Percentiles rank a stretch among this genome's conserved stretches.
Conservation (phyloP, 2,329 filamentous ascomycete genomes). For the Dothideomycetes sp. region DNA sequence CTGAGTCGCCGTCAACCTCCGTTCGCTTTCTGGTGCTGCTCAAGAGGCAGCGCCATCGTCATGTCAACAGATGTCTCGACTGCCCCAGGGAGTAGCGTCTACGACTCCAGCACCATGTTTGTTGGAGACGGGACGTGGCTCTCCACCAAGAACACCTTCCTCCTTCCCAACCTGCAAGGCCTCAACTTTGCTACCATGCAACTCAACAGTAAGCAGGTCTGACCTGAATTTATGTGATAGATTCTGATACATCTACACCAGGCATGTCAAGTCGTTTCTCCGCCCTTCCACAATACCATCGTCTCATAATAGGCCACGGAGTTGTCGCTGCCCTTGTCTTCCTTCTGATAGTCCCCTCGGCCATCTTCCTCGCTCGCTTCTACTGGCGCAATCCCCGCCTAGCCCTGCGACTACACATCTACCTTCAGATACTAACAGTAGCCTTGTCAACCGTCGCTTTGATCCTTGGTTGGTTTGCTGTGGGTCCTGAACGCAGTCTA, state of each 20-base stretch:
- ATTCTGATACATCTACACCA: constrained; percentile 26
- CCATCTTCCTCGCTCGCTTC: constrained; percentile 68
- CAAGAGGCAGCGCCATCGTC: neutral
- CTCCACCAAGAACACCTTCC: constrained; percentile 63
- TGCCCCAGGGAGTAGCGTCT: constrained; percentile 61
- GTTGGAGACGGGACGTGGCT: constrained; percentile 83
- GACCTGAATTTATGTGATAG: neutral
- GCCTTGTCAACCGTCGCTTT: constrained; percentile 62
- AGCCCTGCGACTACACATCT: constrained; percentile 62
- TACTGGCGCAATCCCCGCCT: constrained; percentile 52
- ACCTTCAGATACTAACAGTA: constrained; percentile 61
- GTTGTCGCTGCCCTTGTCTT: constrained; percentile 65
- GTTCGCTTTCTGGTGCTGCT: no score
- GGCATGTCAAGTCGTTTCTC: constrained; percentile 77
- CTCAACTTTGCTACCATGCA: constrained; percentile 73
- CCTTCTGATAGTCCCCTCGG: constrained; percentile 60
- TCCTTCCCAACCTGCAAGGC: constrained; percentile 67
- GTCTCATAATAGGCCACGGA: constrained; percentile 61
- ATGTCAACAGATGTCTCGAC: constrained; percentile 36
- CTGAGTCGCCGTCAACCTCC: no score
- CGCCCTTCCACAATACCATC: constrained; percentile 59
- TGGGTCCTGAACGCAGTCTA: constrained; percentile 60
- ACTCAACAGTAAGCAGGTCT: constrained; percentile 59
- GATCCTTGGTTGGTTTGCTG: constrained; percentile 67
- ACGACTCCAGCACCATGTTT: constrained; percentile 62